Percentiles rank a stretch among this genome's conserved stretches.
Conservation (phyloP, 768 basidiomycete genomes). For the Amanita muscaria region DNA sequence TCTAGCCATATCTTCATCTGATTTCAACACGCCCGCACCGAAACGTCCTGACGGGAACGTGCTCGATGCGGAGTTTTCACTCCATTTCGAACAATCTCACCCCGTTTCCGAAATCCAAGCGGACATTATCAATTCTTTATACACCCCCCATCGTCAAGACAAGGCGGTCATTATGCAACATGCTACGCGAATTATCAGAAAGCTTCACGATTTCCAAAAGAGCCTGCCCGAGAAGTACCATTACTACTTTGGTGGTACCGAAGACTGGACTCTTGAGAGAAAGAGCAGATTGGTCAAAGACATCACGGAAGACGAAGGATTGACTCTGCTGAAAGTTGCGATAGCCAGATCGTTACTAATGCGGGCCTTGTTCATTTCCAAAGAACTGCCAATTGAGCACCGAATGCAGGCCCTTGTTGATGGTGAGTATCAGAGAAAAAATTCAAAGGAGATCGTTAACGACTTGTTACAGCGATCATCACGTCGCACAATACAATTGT, state of each 20-base stretch:
- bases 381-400: slow-evolving; percentile 56
- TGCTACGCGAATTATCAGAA: slow-evolving; percentile 72
- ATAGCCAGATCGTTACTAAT: slow-evolving; percentile 73
- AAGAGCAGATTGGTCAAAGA: slow-evolving; percentile 58
- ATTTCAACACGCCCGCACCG: slow-evolving; percentile 74
- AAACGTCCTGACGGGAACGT: slow-evolving; percentile 30
- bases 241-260: slow-evolving; percentile 69
- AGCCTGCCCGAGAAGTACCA: slow-evolving; percentile 66
- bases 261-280: slow-evolving; percentile 62
- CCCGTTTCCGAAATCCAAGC: slow-evolving; percentile 80
- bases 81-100: slow-evolving; percentile 71
- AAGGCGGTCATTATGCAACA: slow-evolving; percentile 66
- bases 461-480: slow-evolving; percentile 50
- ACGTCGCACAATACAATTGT: slow-evolving; percentile 84
- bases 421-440: slow-evolving; percentile 36
- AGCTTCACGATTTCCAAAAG: slow-evolving; percentile 61
- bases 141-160: slow-evolving; percentile 64
- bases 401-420: slow-evolving; percentile 68
- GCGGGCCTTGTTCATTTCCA: slow-evolving; percentile 71
- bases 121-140: slow-evolving; percentile 82
- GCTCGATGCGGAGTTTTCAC: slow-evolving; percentile 48
- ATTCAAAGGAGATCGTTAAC: neutral
- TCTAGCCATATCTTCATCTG: slow-evolving; percentile 73
- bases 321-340: slow-evolving; percentile 76
- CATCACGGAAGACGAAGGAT: slow-evolving; percentile 72